Evolutionary conservation across 192 early-diverging fungal genomes (phyloP), one percentile per base, ranked within the genome.

Genomic region (Backusella tuberculispora): DNA sequence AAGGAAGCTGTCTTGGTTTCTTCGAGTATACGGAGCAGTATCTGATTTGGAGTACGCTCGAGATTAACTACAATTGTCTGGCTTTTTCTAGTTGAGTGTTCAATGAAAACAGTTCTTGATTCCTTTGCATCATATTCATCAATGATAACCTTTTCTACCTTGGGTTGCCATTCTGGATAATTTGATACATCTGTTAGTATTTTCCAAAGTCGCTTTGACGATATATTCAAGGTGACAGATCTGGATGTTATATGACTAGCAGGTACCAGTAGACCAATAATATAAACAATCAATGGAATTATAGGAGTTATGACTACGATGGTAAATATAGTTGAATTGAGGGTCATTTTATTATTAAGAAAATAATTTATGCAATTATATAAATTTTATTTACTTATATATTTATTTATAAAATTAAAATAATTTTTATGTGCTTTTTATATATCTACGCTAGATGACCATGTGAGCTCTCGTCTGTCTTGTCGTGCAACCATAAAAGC

Each of bases 81-180:
- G 8, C 67, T 73, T n/a, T 74, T 50, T 38, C 67, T 66, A 42
- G 70, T 74, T 24, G 77, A 69, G 38, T 78, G 67, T 40, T 78
- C 77, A 13, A 70, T 65, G 26, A 78, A 78, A 9, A 78, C 29
- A 0, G 67, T 42, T 6, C 76, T 72, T 24, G 38, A 37, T 34
- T 63, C 63, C 38, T 75, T 29, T 44, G 44, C 64, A 19, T 69
- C 29, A n/a, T 71, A 50, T 19, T 70, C 34, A 12, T 44, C 38
- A 2, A 56, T 44, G 21, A 50, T 4, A 24, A 67, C 67, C 4
- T 38, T 66, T 48, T 78, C 76, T 41, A 78, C 67, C 40, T 78
- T 79, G 1, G 67, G 46, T 63, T 72, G 78, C 78, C 78, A 79
- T 13, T 34, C 15, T 48, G 74, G 68, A 48, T 74, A 79, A 14